phyloP scores from a whole-genome alignment of 2,329 filamentous ascomycete species.

The Pseudohalonectria lignicola region DNA sequence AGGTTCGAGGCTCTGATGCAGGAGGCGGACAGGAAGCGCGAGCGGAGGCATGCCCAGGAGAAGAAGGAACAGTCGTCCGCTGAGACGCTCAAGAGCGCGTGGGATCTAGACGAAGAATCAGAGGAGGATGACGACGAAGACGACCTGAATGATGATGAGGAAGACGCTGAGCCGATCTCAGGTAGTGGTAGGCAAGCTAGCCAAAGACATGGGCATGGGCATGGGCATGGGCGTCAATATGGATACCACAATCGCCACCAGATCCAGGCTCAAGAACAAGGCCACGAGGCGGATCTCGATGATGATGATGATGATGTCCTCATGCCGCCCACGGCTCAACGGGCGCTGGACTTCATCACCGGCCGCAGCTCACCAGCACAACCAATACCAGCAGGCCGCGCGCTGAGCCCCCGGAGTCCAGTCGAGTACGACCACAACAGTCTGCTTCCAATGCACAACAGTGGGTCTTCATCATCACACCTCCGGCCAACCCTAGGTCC shows the following conservation, averaged over 20 bases:
- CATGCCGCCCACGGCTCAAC: slow-evolving; percentile 35
- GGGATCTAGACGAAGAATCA: slow-evolving; percentile 37
- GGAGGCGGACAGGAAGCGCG: slow-evolving; percentile 41
- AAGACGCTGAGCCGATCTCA: slow-evolving; percentile 20
- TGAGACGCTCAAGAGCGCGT: slow-evolving; percentile 31
- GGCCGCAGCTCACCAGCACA: slow-evolving; percentile 21
- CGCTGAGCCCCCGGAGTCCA: slow-evolving; percentile 6
- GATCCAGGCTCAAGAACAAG: too few species aligned
- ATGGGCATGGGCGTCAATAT: too few species aligned
- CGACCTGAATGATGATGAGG: slow-evolving; percentile 24
- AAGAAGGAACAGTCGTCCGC: slow-evolving; percentile 11
- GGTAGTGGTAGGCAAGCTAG: slow-evolving; percentile 21
- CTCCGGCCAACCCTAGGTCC: slow-evolving; percentile 41
- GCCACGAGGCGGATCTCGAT: slow-evolving; percentile 13
- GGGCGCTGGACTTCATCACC: slow-evolving; percentile 39
- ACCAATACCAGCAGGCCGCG: background rate
- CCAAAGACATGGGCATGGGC: too few species aligned
- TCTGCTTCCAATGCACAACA: slow-evolving; percentile 9
- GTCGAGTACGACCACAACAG: background rate
- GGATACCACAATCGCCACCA: background rate
- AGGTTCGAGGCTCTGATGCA: slow-evolving; percentile 57
- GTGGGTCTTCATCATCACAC: slow-evolving; percentile 19
- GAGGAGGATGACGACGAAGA: slow-evolving; percentile 29
- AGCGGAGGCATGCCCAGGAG: slow-evolving; percentile 20
- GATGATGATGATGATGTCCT: slow-evolving; percentile 3